A percentile compares a stretch with the other conserved stretches of the same genome.
Conservation (phyloP, 306 rosid genomes). For the Quercus alba region DNA sequence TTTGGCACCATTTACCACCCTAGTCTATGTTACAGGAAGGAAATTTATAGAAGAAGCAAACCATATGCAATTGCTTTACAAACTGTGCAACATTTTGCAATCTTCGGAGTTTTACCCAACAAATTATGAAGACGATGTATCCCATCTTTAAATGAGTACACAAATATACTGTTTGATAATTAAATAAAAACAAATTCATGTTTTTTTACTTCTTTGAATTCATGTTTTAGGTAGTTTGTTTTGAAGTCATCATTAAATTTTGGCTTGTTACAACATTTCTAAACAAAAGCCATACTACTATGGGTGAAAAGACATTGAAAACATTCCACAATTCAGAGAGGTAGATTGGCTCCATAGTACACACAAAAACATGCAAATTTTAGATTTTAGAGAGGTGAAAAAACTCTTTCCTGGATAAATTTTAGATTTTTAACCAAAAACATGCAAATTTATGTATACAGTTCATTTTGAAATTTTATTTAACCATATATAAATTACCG, state of each 20-base stretch:
- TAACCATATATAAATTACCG: neutral
- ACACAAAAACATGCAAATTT: too few relatives aligned
- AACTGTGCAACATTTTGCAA: neutral
- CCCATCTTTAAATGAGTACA: neutral
- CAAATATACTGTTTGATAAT: neutral
- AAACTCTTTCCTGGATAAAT: neutral
- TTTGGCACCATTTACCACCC: too few relatives aligned
- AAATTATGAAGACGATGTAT: neutral
- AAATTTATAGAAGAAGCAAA: neutral
- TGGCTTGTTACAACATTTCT: neutral
- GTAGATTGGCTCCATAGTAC: neutral
- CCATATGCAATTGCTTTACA: neutral
- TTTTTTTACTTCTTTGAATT: neutral
- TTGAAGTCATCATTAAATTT: neutral
- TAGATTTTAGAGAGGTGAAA: too few relatives aligned
- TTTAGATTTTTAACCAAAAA: neutral
- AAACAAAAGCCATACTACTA: neutral
- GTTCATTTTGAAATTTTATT: too few relatives aligned
- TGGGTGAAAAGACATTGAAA: neutral
- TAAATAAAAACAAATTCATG: neutral
- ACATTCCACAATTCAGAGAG: neutral
- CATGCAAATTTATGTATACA: neutral
- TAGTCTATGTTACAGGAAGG: too few relatives aligned
- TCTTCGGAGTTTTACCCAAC: neutral
- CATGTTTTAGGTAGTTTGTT: neutral